Conservation (phyloP, 495 filamentous ascomycete species). For the Physcia stellaris region DNA sequence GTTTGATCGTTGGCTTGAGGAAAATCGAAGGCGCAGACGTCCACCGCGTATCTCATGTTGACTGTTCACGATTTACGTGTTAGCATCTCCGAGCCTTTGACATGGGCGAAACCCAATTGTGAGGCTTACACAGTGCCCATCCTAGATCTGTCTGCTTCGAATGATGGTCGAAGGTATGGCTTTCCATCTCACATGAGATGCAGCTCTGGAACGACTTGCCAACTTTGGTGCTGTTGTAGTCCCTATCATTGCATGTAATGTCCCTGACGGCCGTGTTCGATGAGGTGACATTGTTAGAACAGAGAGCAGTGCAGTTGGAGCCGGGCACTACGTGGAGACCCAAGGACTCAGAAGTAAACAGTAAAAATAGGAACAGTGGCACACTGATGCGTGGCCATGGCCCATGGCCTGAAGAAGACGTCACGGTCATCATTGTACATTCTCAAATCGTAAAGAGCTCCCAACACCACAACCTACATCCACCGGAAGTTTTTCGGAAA, state of each 20-base stretch:
- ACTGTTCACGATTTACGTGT: constrained; percentile 15
- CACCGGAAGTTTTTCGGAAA: too few relatives aligned
- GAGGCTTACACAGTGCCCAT: constrained; percentile 44
- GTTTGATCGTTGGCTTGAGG: constrained; percentile 22
- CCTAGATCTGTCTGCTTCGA: constrained; percentile 40
- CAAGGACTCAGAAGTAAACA: constrained; percentile 5
- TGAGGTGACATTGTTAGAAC: constrained; percentile 24
- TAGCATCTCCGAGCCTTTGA: neutral
- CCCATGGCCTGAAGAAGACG: too few relatives aligned
- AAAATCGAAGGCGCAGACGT: constrained; percentile 30
- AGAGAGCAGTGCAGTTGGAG: constrained; percentile 38
- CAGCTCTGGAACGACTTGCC: constrained; percentile 44
- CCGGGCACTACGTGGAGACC: constrained; percentile 29
- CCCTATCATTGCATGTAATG: constrained; percentile 39
- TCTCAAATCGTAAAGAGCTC: too few relatives aligned
- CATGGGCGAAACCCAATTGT: neutral
- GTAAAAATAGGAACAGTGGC: too few relatives aligned
- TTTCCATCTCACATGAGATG: constrained; percentile 44
- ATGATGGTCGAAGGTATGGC: constrained; percentile 29
- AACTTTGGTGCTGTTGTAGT: constrained; percentile 26
- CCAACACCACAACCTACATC: too few relatives aligned
- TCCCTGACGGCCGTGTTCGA: constrained; percentile 35
- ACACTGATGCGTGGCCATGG: too few relatives aligned
- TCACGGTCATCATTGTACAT: too few relatives aligned
- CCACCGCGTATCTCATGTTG: constrained; percentile 36